phyloP scores from a whole-genome alignment of 345 rosid genomes.

The Arabidopsis suecica region DNA sequence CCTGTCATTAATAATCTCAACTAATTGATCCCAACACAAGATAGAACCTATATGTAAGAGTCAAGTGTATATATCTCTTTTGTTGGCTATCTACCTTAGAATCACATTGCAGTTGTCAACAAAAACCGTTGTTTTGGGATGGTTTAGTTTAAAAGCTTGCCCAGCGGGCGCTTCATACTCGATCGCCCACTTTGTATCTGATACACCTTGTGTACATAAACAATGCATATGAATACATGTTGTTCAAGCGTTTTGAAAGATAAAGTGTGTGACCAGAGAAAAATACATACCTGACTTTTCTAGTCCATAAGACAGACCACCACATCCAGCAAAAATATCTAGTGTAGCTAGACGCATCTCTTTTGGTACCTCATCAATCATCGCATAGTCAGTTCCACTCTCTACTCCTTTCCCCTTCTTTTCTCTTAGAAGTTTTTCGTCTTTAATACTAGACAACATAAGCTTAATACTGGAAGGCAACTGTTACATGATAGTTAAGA shows the following conservation, averaged over 20 bases:
- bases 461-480: conserved; percentile 58
- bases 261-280: neutral
- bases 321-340: conserved; percentile 87
- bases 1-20: conserved; percentile 49
- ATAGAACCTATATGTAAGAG: neutral
- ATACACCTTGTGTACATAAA: conserved; percentile 56
- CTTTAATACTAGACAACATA: conserved; percentile 52
- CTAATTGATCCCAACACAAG: conserved; percentile 4
- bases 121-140: conserved; percentile 69
- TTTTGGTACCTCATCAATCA: conserved; percentile 39
- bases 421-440: conserved; percentile 59
- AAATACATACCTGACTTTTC: conserved; percentile 55
- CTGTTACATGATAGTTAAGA: conserved; percentile 47
- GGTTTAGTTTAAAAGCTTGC: conserved; percentile 68
- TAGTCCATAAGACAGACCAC: conserved; percentile 77
- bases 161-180: conserved; percentile 94
- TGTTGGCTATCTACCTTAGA: conserved; percentile 50
- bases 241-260: neutral
- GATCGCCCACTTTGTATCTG: conserved; percentile 78
- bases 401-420: conserved; percentile 72
- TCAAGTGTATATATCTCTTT: no score
- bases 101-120: conserved; percentile 83
- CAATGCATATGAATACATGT: neutral
- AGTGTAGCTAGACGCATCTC: conserved; percentile 57
- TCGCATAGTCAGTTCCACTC: conserved; percentile 50